Base-by-base conservation (phyloP, 768 basidiomycete species). In the Suillus spraguei region DNA sequence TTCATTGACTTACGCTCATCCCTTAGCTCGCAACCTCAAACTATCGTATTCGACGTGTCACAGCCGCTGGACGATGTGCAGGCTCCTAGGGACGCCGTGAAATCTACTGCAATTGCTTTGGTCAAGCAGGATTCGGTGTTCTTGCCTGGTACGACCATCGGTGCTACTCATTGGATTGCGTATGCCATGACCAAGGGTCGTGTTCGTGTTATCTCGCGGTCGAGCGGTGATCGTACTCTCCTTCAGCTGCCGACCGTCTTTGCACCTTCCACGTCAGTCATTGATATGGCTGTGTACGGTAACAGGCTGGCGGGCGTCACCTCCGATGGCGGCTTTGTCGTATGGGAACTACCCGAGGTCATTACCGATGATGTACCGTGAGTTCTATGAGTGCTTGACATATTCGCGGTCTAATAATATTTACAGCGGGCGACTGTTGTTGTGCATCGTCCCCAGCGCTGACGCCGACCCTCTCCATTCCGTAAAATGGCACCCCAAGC, bases 161-260 rank as follows among this genome's bases (percentile, higher is more conserved):
- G 93, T 11, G 93, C 93, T 16, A 94, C 93, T 5, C 90, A 92
- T 71, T 95, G 93, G 91, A 93, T 95, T 63, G 93, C 93, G 17
- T 94, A 95, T 70, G 93, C 92, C 32, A 95, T 95, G 93, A 94
- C 90, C 5, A 87, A 89, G 79, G 91, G 90, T 86, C 92, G 93
- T 64, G 90, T 95, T 59, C 90, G 93, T 50, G 90, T 95, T 59
- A 95, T 94, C 64, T 94, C 92, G 24, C 85, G 93, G 60, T 91
- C 92, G 28, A 94, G 92, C 67, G 93, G 93, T 42, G 92, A 94
- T 74, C 88, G 93, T 60, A 94, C 93, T 8, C 78, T 95, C 2
- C 82, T 95, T n/a, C 90, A 93, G 70, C 80, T 94, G 52, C 88
- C 86, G 17, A 72, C 75, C 10, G 72, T 86, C 35, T 93, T 94